These are phyloP conservation scores for Sugiyamaella japonica DNA, from an alignment of 1,139 yeast species.

Conservation along the genomic window DNA sequence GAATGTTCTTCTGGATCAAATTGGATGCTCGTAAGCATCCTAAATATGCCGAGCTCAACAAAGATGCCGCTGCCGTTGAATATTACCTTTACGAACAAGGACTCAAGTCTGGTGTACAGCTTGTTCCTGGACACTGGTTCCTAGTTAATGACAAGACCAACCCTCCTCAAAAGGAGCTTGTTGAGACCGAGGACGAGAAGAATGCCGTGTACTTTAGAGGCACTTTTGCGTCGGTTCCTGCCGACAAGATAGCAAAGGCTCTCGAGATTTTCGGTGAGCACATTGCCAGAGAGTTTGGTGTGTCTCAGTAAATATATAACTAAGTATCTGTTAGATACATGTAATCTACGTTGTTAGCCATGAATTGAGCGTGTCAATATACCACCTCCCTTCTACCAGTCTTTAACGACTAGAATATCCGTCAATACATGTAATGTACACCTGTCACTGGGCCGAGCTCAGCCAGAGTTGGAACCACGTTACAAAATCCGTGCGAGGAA, in stretches of 20 bases:
- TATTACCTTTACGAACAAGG: slow-evolving; percentile 62
- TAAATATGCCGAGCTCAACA: slow-evolving; percentile 52
- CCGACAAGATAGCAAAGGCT: slow-evolving; percentile 59
- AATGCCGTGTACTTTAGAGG: slow-evolving; percentile 75
- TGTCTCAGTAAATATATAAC: slow-evolving; percentile 24
- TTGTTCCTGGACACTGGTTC: slow-evolving; percentile 95
- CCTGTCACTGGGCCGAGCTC: slow-evolving; percentile 11
- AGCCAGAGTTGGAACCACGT: neutral
- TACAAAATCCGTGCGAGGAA: neutral
- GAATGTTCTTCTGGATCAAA: slow-evolving; percentile 85
- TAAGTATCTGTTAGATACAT: neutral
- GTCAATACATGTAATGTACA: slow-evolving; percentile 3
- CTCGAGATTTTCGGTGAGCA: slow-evolving; percentile 66
- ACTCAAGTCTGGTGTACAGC: slow-evolving; percentile 63
- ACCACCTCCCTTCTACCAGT: no score
- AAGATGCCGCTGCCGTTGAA: slow-evolving; percentile 65
- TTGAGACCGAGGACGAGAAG: slow-evolving; percentile 33
- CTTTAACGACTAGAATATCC: no score
- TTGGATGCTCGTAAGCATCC: slow-evolving; percentile 82
- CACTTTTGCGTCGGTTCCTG: slow-evolving; percentile 82
- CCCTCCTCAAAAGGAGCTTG: slow-evolving; percentile 48
- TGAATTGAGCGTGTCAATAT: no score
- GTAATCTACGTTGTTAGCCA: no score
- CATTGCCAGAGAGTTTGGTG: slow-evolving; percentile 41
- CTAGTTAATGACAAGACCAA: slow-evolving; percentile 46